Conservation (phyloP, 495 filamentous ascomycete species). For the Hypoxylon subgilvum region DNA sequence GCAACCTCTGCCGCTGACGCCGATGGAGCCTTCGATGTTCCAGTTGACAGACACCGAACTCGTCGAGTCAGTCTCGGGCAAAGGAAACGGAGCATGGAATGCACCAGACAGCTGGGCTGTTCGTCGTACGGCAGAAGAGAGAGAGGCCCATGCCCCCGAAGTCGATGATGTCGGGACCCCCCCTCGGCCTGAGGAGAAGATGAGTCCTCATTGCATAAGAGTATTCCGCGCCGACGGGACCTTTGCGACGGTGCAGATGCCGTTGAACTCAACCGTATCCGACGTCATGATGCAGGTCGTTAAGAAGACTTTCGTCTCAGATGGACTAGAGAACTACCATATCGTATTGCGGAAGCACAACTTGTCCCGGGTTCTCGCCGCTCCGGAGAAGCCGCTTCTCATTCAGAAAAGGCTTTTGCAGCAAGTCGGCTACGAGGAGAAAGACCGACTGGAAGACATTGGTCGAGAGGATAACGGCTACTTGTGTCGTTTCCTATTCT, state of each 20-base stretch:
- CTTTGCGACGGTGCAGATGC: slow-evolving; percentile 85
- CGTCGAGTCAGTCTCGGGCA: slow-evolving; percentile 42
- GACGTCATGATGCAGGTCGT: slow-evolving; percentile 85
- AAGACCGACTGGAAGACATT: slow-evolving; percentile 88
- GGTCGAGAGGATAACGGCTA: slow-evolving; percentile 99
- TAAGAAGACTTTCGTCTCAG: slow-evolving; percentile 88
- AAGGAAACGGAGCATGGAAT: slow-evolving; percentile 69
- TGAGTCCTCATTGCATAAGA: slow-evolving; percentile 83
- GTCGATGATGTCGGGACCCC: slow-evolving; percentile 68
- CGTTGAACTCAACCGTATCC: slow-evolving; percentile 78
- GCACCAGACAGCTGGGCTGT: slow-evolving; percentile 95
- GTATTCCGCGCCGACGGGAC: slow-evolving; percentile 92
- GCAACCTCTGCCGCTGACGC: slow-evolving; percentile 65
- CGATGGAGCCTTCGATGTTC: slow-evolving; percentile 64
- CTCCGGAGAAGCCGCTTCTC: slow-evolving; percentile 80
- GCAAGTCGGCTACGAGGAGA: slow-evolving; percentile 88
- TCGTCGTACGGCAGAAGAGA: slow-evolving; percentile 68
- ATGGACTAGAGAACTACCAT: slow-evolving; percentile 89
- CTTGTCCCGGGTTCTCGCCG: slow-evolving; percentile 78
- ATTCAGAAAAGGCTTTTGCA: slow-evolving; percentile 93
- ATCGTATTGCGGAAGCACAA: slow-evolving; percentile 94
- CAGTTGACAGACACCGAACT: slow-evolving; percentile 51
- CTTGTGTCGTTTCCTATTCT: slow-evolving; percentile 91
- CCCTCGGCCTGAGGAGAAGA: slow-evolving; percentile 68
- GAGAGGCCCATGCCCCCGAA: slow-evolving; percentile 48